phyloP scores from a whole-genome alignment of 2,329 filamentous ascomycete species.

The Dendryphion nanum region DNA sequence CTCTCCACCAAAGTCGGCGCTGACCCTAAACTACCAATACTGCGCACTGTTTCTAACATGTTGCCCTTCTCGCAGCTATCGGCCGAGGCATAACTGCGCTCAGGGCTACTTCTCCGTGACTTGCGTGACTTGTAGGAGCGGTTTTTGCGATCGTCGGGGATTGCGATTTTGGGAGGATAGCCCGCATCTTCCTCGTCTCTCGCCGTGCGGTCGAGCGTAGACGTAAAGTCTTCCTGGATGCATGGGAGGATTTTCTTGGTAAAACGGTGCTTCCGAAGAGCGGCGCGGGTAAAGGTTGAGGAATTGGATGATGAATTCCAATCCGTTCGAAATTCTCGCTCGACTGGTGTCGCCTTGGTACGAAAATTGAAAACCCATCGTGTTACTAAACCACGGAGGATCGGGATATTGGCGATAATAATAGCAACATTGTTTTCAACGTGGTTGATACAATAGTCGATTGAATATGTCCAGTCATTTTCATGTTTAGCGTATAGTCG shows the following conservation, averaged over 20 bases:
- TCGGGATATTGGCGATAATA: slow-evolving; percentile 42
- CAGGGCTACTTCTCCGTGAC: slow-evolving; percentile 28
- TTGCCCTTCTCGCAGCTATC: slow-evolving; percentile 33
- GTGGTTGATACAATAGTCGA: slow-evolving; percentile 43
- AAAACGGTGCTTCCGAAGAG: slow-evolving; percentile 20
- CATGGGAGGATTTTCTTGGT: slow-evolving; percentile 35
- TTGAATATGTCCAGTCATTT: slow-evolving; percentile 43
- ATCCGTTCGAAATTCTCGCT: slow-evolving; percentile 27
- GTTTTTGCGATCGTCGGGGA: slow-evolving; percentile 23
- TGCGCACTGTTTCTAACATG: slow-evolving; percentile 30
- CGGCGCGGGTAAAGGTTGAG: slow-evolving; percentile 23
- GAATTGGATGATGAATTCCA: slow-evolving; percentile 24
- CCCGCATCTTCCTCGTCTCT: slow-evolving; percentile 14
- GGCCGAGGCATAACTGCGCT: slow-evolving; percentile 21
- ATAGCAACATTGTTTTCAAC: slow-evolving; percentile 44
- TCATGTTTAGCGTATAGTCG: slow-evolving; percentile 36
- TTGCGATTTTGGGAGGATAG: slow-evolving; percentile 20
- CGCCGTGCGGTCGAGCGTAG: slow-evolving; percentile 26
- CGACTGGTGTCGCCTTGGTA: slow-evolving; percentile 32
- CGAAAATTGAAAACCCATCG: slow-evolving; percentile 41
- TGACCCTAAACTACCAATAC: slow-evolving; percentile 30
- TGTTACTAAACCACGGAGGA: slow-evolving; percentile 41
- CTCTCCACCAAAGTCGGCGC: slow-evolving; percentile 33
- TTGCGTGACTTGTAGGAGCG: slow-evolving; percentile 21
- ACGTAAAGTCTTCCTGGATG: slow-evolving; percentile 35